Percentiles rank a stretch among this genome's conserved stretches.
Conservation (phyloP, 2,329 filamentous ascomycete genomes). For the Aspergillus pseudoviridinutans region DNA sequence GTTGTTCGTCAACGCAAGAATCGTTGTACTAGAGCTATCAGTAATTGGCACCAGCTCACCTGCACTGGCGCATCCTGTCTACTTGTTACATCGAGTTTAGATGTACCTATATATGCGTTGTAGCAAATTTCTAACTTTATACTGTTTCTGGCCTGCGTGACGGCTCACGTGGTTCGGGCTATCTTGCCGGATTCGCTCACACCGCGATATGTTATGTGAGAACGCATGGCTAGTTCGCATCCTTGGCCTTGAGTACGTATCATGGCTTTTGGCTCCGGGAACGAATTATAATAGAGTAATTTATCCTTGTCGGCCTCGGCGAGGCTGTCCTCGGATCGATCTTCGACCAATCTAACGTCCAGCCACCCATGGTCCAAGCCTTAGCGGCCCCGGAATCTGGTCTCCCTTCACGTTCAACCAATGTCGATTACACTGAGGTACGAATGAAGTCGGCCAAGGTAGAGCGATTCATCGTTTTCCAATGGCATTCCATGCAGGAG, state of each 20-base stretch:
- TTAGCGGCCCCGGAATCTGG: constrained; percentile 6
- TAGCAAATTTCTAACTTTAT: neutral
- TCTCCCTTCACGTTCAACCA: neutral
- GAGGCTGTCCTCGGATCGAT: neutral
- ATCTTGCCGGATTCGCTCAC: neutral
- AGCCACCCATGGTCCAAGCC: constrained; percentile 5
- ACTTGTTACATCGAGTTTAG: neutral
- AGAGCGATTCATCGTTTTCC: constrained; percentile 7
- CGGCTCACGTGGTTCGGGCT: neutral
- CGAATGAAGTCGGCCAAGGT: constrained; percentile 17
- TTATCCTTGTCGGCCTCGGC: neutral
- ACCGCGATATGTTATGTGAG: neutral
- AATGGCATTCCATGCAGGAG: constrained; percentile 7
- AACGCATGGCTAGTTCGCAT: no score
- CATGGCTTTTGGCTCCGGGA: neutral
- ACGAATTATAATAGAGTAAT: neutral
- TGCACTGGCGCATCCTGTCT: neutral
- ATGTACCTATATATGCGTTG: neutral
- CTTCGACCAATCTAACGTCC: neutral
- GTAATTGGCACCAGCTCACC: neutral
- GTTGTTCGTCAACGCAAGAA: neutral
- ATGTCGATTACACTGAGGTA: neutral
- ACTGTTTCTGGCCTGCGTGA: neutral
- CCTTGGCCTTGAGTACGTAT: neutral
- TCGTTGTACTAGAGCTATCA: neutral